Conservation (phyloP, 306 rosid species). For the Lablab purpureus region DNA sequence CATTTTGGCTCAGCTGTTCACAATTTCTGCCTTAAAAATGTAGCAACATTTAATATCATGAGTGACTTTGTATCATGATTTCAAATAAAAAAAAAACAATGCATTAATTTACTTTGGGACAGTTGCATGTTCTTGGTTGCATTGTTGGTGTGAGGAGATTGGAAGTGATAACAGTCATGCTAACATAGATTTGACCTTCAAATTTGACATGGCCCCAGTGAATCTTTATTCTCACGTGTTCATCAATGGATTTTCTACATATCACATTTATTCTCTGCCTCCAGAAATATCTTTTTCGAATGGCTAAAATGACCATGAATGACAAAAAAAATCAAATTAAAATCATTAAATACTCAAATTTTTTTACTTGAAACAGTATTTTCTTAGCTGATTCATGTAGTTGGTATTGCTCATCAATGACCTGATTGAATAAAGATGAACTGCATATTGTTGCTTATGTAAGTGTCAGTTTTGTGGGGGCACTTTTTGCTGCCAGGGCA, state of each 20-base stretch:
- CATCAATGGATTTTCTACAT: neutral
- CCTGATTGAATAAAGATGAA: constrained; percentile 36
- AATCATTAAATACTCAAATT: too few species aligned
- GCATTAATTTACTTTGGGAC: neutral
- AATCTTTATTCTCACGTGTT: constrained; percentile 58
- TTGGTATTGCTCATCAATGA: constrained; percentile 25
- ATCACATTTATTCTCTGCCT: neutral
- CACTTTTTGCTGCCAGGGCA: constrained; percentile 54
- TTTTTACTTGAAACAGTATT: too few species aligned
- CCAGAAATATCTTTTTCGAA: too few species aligned
- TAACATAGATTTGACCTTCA: constrained; percentile 57
- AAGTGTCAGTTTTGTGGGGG: constrained; percentile 43
- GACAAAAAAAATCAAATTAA: too few species aligned
- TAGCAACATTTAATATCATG: neutral
- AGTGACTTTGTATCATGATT: too few species aligned
- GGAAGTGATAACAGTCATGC: constrained; percentile 23
- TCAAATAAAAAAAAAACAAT: too few species aligned
- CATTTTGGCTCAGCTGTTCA: constrained; percentile 21
- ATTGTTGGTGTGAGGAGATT: constrained; percentile 6
- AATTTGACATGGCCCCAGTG: constrained; percentile 52
- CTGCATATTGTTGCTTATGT: constrained; percentile 42
- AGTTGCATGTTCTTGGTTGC: constrained; percentile 27
- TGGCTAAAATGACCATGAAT: too few species aligned
- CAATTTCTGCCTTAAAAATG: neutral
- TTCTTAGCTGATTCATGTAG: too few species aligned